Conservation (phyloP, 139 green algal genomes). For the Microglena sp. region DNA sequence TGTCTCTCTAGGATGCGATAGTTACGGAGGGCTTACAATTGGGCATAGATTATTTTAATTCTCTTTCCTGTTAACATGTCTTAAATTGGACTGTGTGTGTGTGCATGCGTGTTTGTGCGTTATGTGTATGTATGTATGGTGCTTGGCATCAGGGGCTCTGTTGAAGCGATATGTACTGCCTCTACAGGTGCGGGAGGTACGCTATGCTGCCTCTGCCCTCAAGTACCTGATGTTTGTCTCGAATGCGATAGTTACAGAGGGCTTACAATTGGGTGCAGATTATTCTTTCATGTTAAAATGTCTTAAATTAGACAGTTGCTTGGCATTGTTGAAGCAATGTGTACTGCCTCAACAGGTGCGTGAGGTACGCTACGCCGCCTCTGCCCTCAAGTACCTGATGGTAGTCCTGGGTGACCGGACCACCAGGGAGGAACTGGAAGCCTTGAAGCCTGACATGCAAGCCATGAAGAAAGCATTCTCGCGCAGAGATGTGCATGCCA, state of each 20-base stretch:
- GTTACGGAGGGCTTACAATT: no score
- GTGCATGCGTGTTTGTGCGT: background rate
- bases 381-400: slow-evolving; percentile 34
- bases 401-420: slow-evolving; percentile 14
- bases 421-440: slow-evolving; percentile 18
- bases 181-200: slow-evolving; percentile 5
- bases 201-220: slow-evolving; percentile 3
- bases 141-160: no score
- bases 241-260: no score
- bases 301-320: background rate
- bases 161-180: background rate
- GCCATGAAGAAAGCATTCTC: slow-evolving; percentile 12
- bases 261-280: no score
- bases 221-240: slow-evolving; percentile 42
- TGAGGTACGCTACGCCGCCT: background rate
- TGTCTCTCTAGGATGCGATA: no score
- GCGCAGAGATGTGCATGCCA: slow-evolving; percentile 11
- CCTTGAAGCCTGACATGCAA: slow-evolving; percentile 20
- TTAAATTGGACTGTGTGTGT: background rate
- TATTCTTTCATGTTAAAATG: no score
- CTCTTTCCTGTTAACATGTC: no score
- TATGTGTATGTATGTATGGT: background rate
- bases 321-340: background rate
- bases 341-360: slow-evolving; percentile 3
- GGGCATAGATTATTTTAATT: no score